Percentiles rank a stretch among this genome's conserved stretches.
Evolutionary conservation across 139 green algal genomes (phyloP).

Genomic region (Haematococcus sp.): DNA sequence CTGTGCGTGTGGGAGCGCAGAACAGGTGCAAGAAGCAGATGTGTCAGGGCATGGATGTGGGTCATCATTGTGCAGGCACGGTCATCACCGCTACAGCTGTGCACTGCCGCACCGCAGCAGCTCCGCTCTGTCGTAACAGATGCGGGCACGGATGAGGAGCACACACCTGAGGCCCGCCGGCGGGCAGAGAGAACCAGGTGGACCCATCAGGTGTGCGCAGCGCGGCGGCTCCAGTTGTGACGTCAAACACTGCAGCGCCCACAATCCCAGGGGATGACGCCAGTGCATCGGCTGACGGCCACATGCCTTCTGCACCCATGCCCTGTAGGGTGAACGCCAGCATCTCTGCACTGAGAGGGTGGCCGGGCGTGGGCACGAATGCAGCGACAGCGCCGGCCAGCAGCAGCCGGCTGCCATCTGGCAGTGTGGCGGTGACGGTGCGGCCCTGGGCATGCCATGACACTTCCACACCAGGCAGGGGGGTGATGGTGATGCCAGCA

Average conservation of each 20-base stretch:
- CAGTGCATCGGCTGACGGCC: not conserved
- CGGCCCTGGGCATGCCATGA: not conserved
- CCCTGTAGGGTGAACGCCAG: slow-evolving; percentile 9
- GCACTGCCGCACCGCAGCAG: too few species aligned
- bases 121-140: too few species aligned
- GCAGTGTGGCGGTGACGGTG: slow-evolving; percentile 9
- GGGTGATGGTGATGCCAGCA: not conserved
- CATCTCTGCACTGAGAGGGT: slow-evolving; percentile 6
- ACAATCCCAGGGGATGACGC: not conserved
- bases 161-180: slow-evolving; percentile 12
- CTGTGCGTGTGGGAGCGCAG: not conserved
- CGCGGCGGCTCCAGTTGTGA: slow-evolving; percentile 7
- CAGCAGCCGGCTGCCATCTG: slow-evolving; percentile 21
- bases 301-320: not conserved
- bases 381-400: slow-evolving; percentile 10
- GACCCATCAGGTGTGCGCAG: slow-evolving; percentile 2
- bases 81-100: not conserved
- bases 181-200: slow-evolving; percentile 6
- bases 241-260: slow-evolving; percentile 11
- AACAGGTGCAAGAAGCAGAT: slow-evolving; percentile 12
- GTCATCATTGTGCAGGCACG: not conserved
- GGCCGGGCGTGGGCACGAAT: slow-evolving; percentile 14
- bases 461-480: not conserved
- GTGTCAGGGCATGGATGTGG: not conserved
- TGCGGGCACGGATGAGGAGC: too few species aligned